These are phyloP conservation scores for Cantharellus anzutake DNA, from an alignment of 768 basidiomycete species.

Conservation along the genomic window DNA sequence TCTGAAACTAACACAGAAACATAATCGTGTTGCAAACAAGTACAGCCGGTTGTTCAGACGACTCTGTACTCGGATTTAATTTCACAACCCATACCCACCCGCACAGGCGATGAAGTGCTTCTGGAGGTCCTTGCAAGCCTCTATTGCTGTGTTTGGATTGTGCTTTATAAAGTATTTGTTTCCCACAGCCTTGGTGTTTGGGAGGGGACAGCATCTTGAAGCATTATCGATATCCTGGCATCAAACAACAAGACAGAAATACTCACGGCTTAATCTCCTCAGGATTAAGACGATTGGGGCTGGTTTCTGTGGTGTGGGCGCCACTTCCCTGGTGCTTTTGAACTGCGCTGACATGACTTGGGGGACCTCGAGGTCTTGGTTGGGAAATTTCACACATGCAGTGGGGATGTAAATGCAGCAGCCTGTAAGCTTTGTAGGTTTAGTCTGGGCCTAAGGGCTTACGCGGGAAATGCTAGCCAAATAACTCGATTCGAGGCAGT, in stretches of 20 bases:
- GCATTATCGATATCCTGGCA: neutral
- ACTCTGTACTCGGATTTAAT: too few species aligned
- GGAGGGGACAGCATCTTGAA: slow-evolving; percentile 85
- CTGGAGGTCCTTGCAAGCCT: slow-evolving; percentile 66
- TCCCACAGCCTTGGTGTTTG: slow-evolving; percentile 74
- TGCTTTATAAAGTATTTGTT: slow-evolving; percentile 86
- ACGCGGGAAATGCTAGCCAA: too few species aligned
- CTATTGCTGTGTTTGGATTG: slow-evolving; percentile 42
- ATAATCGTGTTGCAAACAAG: too few species aligned
- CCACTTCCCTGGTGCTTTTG: neutral
- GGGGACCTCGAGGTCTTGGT: neutral
- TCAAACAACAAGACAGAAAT: neutral
- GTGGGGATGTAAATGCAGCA: too few species aligned
- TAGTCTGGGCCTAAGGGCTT: too few species aligned
- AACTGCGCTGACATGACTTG: neutral
- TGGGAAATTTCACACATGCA: too few species aligned
- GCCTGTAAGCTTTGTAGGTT: too few species aligned
- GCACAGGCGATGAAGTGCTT: slow-evolving; percentile 78
- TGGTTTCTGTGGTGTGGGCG: slow-evolving; percentile 8
- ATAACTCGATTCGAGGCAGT: too few species aligned
- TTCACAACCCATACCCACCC: slow-evolving; percentile 55
- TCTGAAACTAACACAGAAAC: too few species aligned
- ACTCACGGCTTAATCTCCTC: slow-evolving; percentile 88
- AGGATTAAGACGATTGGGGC: slow-evolving; percentile 70
- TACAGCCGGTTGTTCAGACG: too few species aligned